A percentile compares a stretch with the other conserved stretches of the same genome.
Conservation (phyloP, 352 stramenopile genomes). For the Globisporangium canariense region DNA sequence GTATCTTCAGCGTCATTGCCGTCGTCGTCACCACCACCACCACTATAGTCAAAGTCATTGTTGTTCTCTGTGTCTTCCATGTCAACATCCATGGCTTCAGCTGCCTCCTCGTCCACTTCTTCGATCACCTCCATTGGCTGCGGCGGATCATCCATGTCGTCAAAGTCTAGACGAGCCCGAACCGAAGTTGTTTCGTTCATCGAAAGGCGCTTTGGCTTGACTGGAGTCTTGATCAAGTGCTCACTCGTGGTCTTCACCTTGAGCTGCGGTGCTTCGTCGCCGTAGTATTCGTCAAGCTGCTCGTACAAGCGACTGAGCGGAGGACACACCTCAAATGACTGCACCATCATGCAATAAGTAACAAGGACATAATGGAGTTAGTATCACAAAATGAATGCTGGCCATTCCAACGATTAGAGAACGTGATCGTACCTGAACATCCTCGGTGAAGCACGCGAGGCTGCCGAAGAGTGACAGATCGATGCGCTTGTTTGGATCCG, state of each 20-base stretch:
- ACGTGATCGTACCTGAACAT: constrained; percentile 39
- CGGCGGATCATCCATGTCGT: constrained; percentile 17
- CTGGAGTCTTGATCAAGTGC: constrained; percentile 52
- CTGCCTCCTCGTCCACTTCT: constrained; percentile 26
- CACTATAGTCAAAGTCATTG: constrained; percentile 25
- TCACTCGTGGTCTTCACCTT: constrained; percentile 61
- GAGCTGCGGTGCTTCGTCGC: constrained; percentile 36
- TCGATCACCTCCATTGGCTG: constrained; percentile 21
- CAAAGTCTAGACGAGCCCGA: constrained; percentile 17
- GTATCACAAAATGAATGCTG: background rate
- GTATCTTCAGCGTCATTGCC: constrained; percentile 14
- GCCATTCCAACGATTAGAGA: background rate
- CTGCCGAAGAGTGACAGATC: constrained; percentile 43
- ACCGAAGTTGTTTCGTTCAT: constrained; percentile 6
- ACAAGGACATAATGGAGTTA: background rate
- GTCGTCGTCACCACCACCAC: constrained; percentile 25
- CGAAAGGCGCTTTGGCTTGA: constrained; percentile 27
- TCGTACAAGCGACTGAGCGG: constrained; percentile 66
- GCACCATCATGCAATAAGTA: background rate
- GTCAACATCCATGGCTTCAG: constrained; percentile 31
- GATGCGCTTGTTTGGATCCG: constrained; percentile 32
- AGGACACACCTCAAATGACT: constrained; percentile 61
- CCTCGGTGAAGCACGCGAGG: constrained; percentile 50
- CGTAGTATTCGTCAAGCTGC: constrained; percentile 66
- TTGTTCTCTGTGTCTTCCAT: constrained; percentile 33